Evolutionary conservation across 2,329 filamentous ascomycete species (phyloP), one percentile per base, ranked within the genome.

Genomic region (Didymella keratinophila): DNA sequence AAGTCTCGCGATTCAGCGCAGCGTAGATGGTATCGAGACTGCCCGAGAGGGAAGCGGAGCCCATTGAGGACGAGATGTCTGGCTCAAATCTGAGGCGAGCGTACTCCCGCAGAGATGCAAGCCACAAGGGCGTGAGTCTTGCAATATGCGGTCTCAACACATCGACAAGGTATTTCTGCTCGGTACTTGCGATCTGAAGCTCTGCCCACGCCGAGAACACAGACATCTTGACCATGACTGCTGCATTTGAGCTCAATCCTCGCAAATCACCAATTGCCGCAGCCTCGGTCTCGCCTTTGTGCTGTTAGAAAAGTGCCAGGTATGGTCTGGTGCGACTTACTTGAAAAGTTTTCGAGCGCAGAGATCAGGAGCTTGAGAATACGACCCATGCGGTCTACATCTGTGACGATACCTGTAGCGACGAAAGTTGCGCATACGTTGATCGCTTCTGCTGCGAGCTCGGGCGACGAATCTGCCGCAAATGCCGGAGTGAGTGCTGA

Each of bases 371-470:
- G 90, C 79, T 97, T 98, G 56, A 99, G 84, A 52, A 99, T 99
- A 56, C 95, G 89, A 21, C 95, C 95, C 95, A 99, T 99, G n/a
- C 95, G 88, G 67, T 99, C 96, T 9, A 98, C 88, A 76, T 98
- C 95, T 0, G 93, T 97, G 9, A 99, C 95, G 54, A 99, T 98
- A 14, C 95, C 95, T 0, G 94, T 97, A 0, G 94, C 91, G 70
- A 99, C 96, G 78, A 99, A 99, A 1, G 91, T 93, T n/a, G 94
- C 95, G 71, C 95, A 99, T 7, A 99, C 95, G 70, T 96, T 96
- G 63, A 99, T 92, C 16, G 96, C 95, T 73, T 97, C 94, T 0
- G 95, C 93, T 8, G 95, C 96, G 16, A 99, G 83, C 76, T 99
- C 95, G 0, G 96, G 93, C 0, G 94, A 97, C 0, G 95, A 99